These are phyloP conservation scores for Annona cherimola DNA, from an alignment of 164 flowering plant genomes.

Conservation along the genomic window DNA sequence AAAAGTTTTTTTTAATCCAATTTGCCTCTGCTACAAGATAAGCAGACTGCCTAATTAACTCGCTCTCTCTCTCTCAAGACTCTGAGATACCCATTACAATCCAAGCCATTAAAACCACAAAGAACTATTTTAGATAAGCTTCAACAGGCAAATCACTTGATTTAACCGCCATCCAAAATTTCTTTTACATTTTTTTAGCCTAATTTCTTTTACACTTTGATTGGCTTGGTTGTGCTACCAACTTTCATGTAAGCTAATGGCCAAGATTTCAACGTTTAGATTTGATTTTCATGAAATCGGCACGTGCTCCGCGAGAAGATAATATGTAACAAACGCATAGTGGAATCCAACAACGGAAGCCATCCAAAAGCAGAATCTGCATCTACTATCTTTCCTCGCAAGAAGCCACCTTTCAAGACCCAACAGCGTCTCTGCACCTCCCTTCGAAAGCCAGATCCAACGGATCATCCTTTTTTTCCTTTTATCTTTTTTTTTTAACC, in stretches of 20 bases:
- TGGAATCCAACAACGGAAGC: background rate
- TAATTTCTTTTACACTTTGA: background rate
- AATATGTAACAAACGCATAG: background rate
- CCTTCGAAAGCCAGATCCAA: background rate
- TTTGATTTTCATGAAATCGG: background rate
- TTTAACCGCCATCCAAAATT: no score
- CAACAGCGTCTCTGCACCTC: background rate
- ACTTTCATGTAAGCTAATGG: background rate
- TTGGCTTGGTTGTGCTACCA: background rate
- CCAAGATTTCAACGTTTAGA: background rate
- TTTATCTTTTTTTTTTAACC: background rate
- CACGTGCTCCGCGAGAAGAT: background rate
- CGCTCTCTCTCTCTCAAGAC: background rate
- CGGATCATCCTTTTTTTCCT: background rate
- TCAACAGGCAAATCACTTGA: no score
- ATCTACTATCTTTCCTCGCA: background rate
- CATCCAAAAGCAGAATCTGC: background rate
- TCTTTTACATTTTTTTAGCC: background rate
- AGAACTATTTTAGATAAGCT: no score
- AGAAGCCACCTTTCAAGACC: background rate
- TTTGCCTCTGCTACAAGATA: background rate
- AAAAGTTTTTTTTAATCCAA: no score
- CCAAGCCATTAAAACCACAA: background rate
- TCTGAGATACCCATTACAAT: background rate
- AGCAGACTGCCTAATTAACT: background rate